Evolutionary conservation across 208 protist genomes (phyloP), one percentile per base, ranked within the genome.

Genomic region (Spironucleus salmonicida): DNA sequence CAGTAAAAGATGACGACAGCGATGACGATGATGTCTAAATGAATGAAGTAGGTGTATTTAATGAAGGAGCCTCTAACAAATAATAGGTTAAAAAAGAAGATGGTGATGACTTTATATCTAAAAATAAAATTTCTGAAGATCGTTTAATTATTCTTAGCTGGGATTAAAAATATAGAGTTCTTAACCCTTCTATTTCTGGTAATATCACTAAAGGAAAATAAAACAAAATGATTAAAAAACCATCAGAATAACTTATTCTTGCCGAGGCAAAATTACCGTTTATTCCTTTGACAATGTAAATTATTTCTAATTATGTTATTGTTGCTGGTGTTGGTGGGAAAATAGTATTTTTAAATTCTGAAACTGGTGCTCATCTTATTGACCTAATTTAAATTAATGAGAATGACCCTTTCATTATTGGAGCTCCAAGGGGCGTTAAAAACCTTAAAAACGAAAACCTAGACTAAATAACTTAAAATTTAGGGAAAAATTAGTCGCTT

Each of bases 161-260:
- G 64, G 64, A 71, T 45, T 15, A 42, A 35, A n/a, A n/a, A 26
- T 71, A 71, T 42, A n/a, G 32, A 49, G 64, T 71, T n/a, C 7
- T 49, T 15, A 49, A 71, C 40, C 64, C 64, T 19, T 7, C 11
- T n/a, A 15, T 42, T n/a, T n/a, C n/a, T n/a, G n/a, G n/a, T n/a
- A 4, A 23, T 19, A 23, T 53, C 45, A 23, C 45, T 19, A 19
- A 19, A 4, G 4, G 11, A 4, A 53, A 53, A 53, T 23, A 53
- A 19, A 4, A 53, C 11, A 53, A 53, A 53, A 53, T 23, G 45
- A 4, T 53, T 19, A 4, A 53, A 53, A 19, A 53, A 4, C 4
- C 4, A 64, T 4, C 4, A 13, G 23, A 64, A 4, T 23, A 4
- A 38, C 15, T 64, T 23, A 4, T 64, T 40, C 4, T 64, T 23